Evolutionary conservation across 306 rosid genomes (phyloP).

Genomic region (Dryas drummondii): DNA sequence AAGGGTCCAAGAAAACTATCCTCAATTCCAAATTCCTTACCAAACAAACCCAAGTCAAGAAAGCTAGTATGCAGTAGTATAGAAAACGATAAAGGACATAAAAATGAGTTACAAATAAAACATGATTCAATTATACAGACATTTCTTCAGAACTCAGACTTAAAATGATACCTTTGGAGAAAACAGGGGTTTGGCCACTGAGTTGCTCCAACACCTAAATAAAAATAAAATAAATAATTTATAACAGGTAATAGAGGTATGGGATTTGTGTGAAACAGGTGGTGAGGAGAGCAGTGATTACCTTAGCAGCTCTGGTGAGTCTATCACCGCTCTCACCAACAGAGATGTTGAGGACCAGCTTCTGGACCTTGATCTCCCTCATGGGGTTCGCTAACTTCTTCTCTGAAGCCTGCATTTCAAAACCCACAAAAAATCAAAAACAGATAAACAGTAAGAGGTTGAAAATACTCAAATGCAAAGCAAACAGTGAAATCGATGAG

Average conservation of each 20-base stretch:
- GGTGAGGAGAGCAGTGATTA: background rate
- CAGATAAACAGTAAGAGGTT: background rate
- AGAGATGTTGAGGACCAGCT: slow-evolving; percentile 77
- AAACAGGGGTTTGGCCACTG: slow-evolving; percentile 74
- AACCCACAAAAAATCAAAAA: background rate
- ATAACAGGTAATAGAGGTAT: background rate
- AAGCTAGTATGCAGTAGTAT: background rate
- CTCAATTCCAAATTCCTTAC: background rate
- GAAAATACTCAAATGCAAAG: background rate
- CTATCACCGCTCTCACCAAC: slow-evolving; percentile 85
- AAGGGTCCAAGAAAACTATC: too few species aligned
- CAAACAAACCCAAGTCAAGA: background rate
- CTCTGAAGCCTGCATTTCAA: slow-evolving; percentile 60
- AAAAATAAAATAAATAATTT: background rate
- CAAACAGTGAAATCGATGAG: background rate
- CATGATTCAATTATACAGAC: too few species aligned
- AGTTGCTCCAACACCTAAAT: slow-evolving; percentile 73
- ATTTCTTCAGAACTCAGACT: background rate
- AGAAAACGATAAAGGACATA: background rate
- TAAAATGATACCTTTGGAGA: slow-evolving; percentile 41
- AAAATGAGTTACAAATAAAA: background rate
- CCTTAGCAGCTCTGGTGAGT: slow-evolving; percentile 85
- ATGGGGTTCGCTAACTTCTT: slow-evolving; percentile 70
- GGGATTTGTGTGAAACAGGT: background rate
- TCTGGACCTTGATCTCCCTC: slow-evolving; percentile 83